phyloP scores from a whole-genome alignment of 345 rosid genomes.

The Aquilaria yunnanensis region DNA sequence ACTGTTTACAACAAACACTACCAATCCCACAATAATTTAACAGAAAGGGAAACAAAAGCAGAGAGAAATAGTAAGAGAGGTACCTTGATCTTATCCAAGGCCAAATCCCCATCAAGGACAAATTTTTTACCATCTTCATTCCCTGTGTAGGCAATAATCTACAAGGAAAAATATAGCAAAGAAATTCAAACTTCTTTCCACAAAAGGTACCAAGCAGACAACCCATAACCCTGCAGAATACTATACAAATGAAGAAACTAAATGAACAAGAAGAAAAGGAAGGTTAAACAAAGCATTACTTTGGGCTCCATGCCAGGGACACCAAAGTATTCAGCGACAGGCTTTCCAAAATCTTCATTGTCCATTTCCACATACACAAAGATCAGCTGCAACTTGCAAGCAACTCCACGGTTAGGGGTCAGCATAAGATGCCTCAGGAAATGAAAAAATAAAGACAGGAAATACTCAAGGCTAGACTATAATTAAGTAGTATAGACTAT shows the following conservation, averaged over 20 bases:
- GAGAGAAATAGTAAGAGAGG: slow-evolving; percentile 5
- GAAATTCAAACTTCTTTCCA: slow-evolving; percentile 6
- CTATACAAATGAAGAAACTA: neutral
- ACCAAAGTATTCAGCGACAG: slow-evolving; percentile 94
- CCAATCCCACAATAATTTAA: neutral
- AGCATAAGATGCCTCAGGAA: neutral
- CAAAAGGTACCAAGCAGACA: neutral
- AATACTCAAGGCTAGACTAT: neutral
- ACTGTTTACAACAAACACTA: neutral
- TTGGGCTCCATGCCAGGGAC: slow-evolving; percentile 55
- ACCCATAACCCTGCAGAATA: neutral
- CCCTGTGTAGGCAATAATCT: slow-evolving; percentile 89
- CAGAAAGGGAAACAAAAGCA: slow-evolving; percentile 3
- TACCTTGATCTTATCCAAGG: slow-evolving; percentile 76
- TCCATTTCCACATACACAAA: slow-evolving; percentile 87
- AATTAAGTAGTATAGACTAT: too few relatives aligned
- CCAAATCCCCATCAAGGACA: slow-evolving; percentile 56
- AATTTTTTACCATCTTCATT: slow-evolving; percentile 75
- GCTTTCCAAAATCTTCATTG: slow-evolving; percentile 86
- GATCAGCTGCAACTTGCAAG: slow-evolving; percentile 52
- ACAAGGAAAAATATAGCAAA: slow-evolving; percentile 11
- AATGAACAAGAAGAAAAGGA: neutral
- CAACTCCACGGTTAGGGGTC: neutral
- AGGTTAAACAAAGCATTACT: slow-evolving; percentile 22
- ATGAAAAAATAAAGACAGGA: neutral